Base-by-base conservation (phyloP, 1,284 basidiomycete species). In the Melanopsichium pennsylvanicum region DNA sequence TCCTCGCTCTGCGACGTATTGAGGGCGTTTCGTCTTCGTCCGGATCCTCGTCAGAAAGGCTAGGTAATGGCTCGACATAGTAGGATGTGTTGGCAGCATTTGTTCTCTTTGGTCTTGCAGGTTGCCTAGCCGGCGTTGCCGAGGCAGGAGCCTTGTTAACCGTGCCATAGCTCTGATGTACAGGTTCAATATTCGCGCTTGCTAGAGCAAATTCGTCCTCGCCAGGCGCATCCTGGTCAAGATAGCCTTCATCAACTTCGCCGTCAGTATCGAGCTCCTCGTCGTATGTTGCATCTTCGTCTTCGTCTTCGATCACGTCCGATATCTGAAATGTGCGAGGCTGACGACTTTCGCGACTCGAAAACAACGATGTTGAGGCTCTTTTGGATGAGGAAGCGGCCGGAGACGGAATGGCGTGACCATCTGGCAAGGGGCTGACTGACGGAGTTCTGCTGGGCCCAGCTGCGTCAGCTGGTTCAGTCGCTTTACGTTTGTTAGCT, bases 221-320 rank as follows among this genome's bases (percentile, higher is more conserved):
- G 6, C n/a, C 44, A 4, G 19, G 31, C 5, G 46, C 49, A 37
- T 58, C 50, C 25, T 49, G 35, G 7, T 44, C 49, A 22, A 56
- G 15, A 18, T 38, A 54, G 15, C 56, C 52, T 36, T 51, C 46
- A n/a, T 63, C 60, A 15, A 44, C 39, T 18, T 63, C 60, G 31
- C 44, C 61, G 21, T 58, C 61, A 1, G 49, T 49, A 32, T 64
- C 61, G 19, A 58, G 55, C 7, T 54, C 56, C 27, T 58, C 45
- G 43, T 66, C 62, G 22, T 59, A 58, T 3, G 43, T 41, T 0
- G 44, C 58, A 26, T 56, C 58, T 26, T 48, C 26, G 15, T 62
- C 50, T 12, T 44, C 42, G 4, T 55, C 46, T 21, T n/a, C n/a
- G n/a, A n/a, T n/a, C n/a, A 26, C 19, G 18, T 54, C 46, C 15